Conservation (phyloP, 192 early-diverging fungal species). For the Gaertneriomyces sp. region DNA sequence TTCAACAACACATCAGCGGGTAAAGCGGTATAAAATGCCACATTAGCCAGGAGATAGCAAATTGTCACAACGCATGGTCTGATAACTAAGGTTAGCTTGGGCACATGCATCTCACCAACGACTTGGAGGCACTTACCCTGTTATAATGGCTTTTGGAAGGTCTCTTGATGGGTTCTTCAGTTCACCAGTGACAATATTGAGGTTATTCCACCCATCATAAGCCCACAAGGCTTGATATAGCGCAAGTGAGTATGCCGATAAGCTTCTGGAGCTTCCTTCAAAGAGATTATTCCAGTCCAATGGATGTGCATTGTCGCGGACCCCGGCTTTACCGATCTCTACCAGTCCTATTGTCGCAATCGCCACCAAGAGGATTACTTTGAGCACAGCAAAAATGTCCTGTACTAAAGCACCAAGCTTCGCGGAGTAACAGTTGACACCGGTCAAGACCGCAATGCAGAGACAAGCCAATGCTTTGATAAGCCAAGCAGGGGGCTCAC, state of each 20-base stretch:
- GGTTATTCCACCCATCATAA: conserved; percentile 53
- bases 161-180: conserved; percentile 41
- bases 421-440: conserved; percentile 39
- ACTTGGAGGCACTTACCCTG: conserved; percentile 7
- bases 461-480: conserved; percentile 45
- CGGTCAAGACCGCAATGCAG: conserved; percentile 42
- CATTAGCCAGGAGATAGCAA: conserved; percentile 41
- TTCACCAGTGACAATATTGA: conserved; percentile 53
- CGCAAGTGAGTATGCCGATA: conserved; percentile 70
- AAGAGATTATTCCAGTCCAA: conserved; percentile 58
- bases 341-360: conserved; percentile 40
- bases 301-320: conserved; percentile 34
- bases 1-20: conserved; percentile 14
- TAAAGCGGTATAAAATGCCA: conserved; percentile 47
- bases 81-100: not conserved
- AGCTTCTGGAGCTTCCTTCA: conserved; percentile 47
- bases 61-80: conserved; percentile 39
- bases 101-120: no score
- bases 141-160: conserved; percentile 43
- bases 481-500: conserved; percentile 23
- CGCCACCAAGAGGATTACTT: conserved; percentile 34
- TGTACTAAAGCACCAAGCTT: conserved; percentile 38
- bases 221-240: conserved; percentile 63
- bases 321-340: conserved; percentile 28
- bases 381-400: conserved; percentile 43